Base-by-base conservation (phyloP, 176 grass and related monocot species). In the Eremochloa ophiuroides region DNA sequence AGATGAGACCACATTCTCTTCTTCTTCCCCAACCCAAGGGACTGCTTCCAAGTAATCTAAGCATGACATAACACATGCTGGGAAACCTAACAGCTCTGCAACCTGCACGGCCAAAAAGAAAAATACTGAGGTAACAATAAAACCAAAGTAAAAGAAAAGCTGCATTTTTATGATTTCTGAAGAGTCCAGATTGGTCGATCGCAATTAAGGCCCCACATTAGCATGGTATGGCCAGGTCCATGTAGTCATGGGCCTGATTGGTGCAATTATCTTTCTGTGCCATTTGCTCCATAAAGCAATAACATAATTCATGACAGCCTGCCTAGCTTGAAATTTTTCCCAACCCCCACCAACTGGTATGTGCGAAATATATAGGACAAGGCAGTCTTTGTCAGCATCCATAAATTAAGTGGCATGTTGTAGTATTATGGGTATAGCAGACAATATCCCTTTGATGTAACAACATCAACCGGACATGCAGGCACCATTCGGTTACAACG, bases 1-100 rank as follows among this genome's bases (percentile, higher is more conserved):
- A 27, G 81, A 93, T 25, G 84, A 89, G 11, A 98, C 83, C 15
- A 98, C 93, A 53, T 88, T 86, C 77, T 93, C 96, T 83, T 97
- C 94, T 90, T 98, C 96, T 81, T 98, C 96, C 31, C 90, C 88
- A 0, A 93, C 86, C 96, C 96, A 98, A 61, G 96, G 96, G 39
- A 93, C 90, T 0, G 90, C 90, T 89, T 98, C 95, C 77, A 98
- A 70, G 84, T 91, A 95, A 89, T 91, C 82, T 43, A 98, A 69
- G 79, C 95, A 98, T 42, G 96, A 89, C 66, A 87, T 70, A 23
- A 98, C 69, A 62, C 96, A 98, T 70, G 92, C 68, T 75, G 82
- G 79, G 60, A 93, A 98, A 25, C 93, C 88, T 69, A 98, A 88
- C 18, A 83, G 79, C 74, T 98, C 96, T 20, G 96, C 92, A 80